Evolutionary conservation across 352 stramenopile species (phyloP).

Genomic region (Phytophthora gonapodyides): DNA sequence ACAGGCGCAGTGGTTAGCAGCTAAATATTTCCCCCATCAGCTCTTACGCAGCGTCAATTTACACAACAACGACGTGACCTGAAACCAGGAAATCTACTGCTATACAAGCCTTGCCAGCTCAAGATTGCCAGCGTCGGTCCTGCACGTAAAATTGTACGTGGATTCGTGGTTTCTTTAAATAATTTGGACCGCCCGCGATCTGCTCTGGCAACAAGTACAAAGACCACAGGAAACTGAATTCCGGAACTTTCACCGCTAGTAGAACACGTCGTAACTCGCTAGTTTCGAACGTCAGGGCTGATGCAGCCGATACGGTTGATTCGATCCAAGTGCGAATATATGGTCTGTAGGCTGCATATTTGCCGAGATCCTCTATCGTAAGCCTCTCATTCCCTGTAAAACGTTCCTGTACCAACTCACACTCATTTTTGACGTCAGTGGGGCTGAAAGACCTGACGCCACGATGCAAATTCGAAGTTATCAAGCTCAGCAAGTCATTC

Average conservation of each 20-base stretch:
- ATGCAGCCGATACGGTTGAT: slow-evolving; percentile 91
- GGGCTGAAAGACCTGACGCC: slow-evolving; percentile 52
- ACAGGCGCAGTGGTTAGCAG: too few relatives aligned
- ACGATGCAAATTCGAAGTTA: slow-evolving; percentile 66
- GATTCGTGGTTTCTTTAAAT: not conserved
- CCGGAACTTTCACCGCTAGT: slow-evolving; percentile 60
- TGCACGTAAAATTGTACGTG: slow-evolving; percentile 56
- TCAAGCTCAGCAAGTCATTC: slow-evolving; percentile 73
- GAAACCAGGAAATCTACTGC: slow-evolving; percentile 81
- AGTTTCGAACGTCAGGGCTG: slow-evolving; percentile 91
- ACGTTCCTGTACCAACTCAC: slow-evolving; percentile 84
- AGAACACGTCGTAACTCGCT: slow-evolving; percentile 88
- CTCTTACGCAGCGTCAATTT: slow-evolving; percentile 86
- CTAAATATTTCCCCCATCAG: slow-evolving; percentile 94
- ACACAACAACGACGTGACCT: slow-evolving; percentile 77
- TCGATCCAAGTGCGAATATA: slow-evolving; percentile 91
- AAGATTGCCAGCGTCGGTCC: slow-evolving; percentile 86
- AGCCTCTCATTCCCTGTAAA: slow-evolving; percentile 75
- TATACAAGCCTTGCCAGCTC: slow-evolving; percentile 77
- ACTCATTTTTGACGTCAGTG: slow-evolving; percentile 80
- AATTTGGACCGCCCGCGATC: slow-evolving; percentile 50
- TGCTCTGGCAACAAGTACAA: slow-evolving; percentile 38
- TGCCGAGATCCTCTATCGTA: slow-evolving; percentile 74
- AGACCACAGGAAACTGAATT: slow-evolving; percentile 7
- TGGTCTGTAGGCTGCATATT: slow-evolving; percentile 90